Percentiles rank a stretch among this genome's conserved stretches.
Conservation (phyloP, 805 yeast genomes). For the Starmerella powellii region DNA sequence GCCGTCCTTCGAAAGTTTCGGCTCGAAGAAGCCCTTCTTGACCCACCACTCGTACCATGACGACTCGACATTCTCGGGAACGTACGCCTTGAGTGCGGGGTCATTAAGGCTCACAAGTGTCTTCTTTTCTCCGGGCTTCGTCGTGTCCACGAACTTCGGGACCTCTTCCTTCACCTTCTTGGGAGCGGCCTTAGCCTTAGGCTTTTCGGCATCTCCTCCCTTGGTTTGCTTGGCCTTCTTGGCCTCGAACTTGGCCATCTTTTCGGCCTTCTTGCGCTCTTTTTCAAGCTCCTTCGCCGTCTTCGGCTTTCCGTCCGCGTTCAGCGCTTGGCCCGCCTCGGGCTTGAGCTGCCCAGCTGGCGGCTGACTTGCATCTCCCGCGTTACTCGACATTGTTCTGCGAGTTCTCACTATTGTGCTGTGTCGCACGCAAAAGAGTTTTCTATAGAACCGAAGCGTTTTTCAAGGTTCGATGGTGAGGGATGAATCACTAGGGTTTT, state of each 20-base stretch:
- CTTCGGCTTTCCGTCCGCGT: slow-evolving; percentile 34
- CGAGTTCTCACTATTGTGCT: background rate
- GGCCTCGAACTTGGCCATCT: slow-evolving; percentile 76
- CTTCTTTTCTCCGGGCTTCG: slow-evolving; percentile 86
- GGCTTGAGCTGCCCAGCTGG: background rate
- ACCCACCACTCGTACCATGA: slow-evolving; percentile 99
- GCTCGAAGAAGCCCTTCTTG: slow-evolving; percentile 74
- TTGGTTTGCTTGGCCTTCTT: slow-evolving; percentile 51
- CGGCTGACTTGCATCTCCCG: background rate
- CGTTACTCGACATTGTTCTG: slow-evolving; percentile 3
- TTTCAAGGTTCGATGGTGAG: background rate
- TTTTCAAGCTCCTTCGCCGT: slow-evolving; percentile 74
- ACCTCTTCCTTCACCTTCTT: slow-evolving; percentile 53
- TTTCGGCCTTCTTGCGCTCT: slow-evolving; percentile 79
- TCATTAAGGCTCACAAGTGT: slow-evolving; percentile 75
- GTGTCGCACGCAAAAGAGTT: background rate
- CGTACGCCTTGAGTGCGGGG: slow-evolving; percentile 87
- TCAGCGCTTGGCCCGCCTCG: slow-evolving; percentile 2
- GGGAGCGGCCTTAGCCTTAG: slow-evolving; percentile 40
- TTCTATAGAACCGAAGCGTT: slow-evolving; percentile 3
- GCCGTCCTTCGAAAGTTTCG: slow-evolving; percentile 68
- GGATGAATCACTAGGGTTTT: too few species aligned
- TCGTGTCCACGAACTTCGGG: slow-evolving; percentile 77
- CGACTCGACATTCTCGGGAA: slow-evolving; percentile 83
- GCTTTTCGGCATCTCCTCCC: slow-evolving; percentile 26